phyloP scores from a whole-genome alignment of 2,329 filamentous ascomycete species.

The Monilinia fructigena region DNA sequence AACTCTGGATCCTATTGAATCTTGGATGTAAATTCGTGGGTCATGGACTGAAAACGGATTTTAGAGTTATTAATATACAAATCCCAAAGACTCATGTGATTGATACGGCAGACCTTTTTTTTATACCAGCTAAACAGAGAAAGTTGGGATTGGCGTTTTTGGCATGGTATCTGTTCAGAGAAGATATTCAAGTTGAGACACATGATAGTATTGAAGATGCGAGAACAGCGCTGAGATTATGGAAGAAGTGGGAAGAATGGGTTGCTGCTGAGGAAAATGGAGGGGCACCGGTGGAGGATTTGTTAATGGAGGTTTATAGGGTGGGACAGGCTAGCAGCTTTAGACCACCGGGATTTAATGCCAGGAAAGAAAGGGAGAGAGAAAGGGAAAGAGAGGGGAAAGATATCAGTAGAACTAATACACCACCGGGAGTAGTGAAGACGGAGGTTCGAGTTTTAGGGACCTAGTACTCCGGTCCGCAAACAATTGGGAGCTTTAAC shows the following conservation, averaged over 20 bases:
- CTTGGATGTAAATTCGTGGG: conserved; percentile 91
- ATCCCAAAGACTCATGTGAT: conserved; percentile 88
- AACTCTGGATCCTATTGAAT: conserved; percentile 94
- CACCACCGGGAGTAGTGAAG: conserved; percentile 43
- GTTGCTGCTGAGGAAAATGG: conserved; percentile 50
- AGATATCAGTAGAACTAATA: conserved; percentile 51
- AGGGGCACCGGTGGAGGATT: conserved; percentile 77
- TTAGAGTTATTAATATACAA: conserved; percentile 97
- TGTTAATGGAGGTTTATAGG: conserved; percentile 82
- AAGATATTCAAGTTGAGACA: conserved; percentile 88
- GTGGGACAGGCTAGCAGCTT: conserved; percentile 59
- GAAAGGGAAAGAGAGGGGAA: conserved; percentile 47
- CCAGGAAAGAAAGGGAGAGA: conserved; percentile 44
- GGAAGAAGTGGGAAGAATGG: conserved; percentile 86
- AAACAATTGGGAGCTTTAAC: conserved; percentile 10
- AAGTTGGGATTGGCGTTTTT: conserved; percentile 89
- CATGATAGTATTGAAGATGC: conserved; percentile 98
- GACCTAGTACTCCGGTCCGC: conserved; percentile 21
- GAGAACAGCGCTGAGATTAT: conserved; percentile 83
- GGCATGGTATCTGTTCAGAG: conserved; percentile 85
- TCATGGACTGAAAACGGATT: conserved; percentile 91
- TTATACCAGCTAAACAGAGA: conserved; percentile 74
- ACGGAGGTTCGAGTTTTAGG: conserved; percentile 6
- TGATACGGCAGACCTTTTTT: conserved; percentile 91
- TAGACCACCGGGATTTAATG: conserved; percentile 50